phyloP scores from a whole-genome alignment of 331 rosid species.

The Malus hybrid region DNA sequence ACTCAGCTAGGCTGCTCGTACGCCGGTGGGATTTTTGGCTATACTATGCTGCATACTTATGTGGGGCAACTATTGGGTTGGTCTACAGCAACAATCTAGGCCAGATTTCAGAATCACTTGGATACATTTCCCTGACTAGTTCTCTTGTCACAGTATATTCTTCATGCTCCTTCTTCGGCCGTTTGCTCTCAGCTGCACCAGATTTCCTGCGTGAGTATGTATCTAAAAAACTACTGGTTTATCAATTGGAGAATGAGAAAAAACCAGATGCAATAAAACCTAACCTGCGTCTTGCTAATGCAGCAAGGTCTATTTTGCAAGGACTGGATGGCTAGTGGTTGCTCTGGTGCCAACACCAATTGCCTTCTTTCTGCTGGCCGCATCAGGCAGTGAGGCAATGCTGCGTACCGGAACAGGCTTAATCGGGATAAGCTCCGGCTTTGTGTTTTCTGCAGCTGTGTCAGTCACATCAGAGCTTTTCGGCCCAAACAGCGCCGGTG shows the following conservation, averaged over 20 bases:
- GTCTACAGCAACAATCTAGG: slow-evolving; percentile 82
- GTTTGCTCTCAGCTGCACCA: slow-evolving; percentile 71
- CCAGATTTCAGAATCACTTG: slow-evolving; percentile 74
- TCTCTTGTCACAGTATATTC: slow-evolving; percentile 74
- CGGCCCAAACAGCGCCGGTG: slow-evolving; percentile 68
- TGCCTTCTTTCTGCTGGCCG: slow-evolving; percentile 66
- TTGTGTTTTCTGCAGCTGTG: slow-evolving; percentile 92
- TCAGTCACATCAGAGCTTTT: slow-evolving; percentile 89
- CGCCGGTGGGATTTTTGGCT: slow-evolving; percentile 69
- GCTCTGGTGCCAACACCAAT: slow-evolving; percentile 79
- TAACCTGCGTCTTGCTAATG: slow-evolving; percentile 36
- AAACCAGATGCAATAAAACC: background rate
- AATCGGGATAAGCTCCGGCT: slow-evolving; percentile 82
- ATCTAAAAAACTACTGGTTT: background rate
- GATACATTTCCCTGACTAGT: slow-evolving; percentile 33
- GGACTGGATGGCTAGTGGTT: slow-evolving; percentile 84
- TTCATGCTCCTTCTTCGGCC: slow-evolving; percentile 77
- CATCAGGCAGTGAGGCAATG: slow-evolving; percentile 40
- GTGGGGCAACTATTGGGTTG: slow-evolving; percentile 81
- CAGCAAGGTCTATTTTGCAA: slow-evolving; percentile 76
- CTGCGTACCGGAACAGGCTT: slow-evolving; percentile 59
- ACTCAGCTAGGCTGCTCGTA: slow-evolving; percentile 31
- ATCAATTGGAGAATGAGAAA: background rate
- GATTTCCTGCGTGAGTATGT: slow-evolving; percentile 67
- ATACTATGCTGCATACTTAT: slow-evolving; percentile 58